Conservation (phyloP, 2,329 filamentous ascomycete species). For the Fusarium oxysporum region DNA sequence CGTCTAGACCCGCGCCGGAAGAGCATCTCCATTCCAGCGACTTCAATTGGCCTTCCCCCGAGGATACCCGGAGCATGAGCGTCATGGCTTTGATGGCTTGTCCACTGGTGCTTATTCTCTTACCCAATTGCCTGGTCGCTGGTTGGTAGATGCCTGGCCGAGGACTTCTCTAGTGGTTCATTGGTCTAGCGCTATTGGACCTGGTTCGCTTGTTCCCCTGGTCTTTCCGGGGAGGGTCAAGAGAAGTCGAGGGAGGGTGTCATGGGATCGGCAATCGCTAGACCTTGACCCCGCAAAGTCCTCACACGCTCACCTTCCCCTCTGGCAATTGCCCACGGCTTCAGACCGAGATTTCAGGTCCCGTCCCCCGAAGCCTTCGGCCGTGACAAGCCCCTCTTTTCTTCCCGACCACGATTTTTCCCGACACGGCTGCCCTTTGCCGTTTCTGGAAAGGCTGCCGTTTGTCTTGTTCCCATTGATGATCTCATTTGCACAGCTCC, state of each 20-base stretch:
- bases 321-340: conserved; percentile 26
- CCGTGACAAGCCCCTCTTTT: conserved; percentile 38
- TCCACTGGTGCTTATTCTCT: conserved; percentile 46
- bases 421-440: conserved; percentile 34
- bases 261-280: conserved; percentile 44
- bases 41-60: conserved; percentile 41
- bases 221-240: conserved; percentile 22
- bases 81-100: conserved; percentile 42
- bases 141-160: conserved; percentile 43
- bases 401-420: conserved; percentile 40
- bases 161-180: conserved; percentile 33
- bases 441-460: conserved; percentile 26
- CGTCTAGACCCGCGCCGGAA: conserved; percentile 26
- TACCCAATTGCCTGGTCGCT: conserved; percentile 46
- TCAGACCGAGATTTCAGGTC: conserved; percentile 35
- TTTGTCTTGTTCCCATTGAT: neutral
- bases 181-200: conserved; percentile 26
- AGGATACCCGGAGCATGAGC: conserved; percentile 43
- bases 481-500: conserved; percentile 14
- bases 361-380: conserved; percentile 35
- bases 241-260: conserved; percentile 30
- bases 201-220: conserved; percentile 39
- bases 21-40: conserved; percentile 40
- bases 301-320: conserved; percentile 32
- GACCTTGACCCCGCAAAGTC: conserved; percentile 40